These are phyloP conservation scores for Shiraia sp. DNA, from an alignment of 2,329 filamentous ascomycete genomes.

Conservation along the genomic window DNA sequence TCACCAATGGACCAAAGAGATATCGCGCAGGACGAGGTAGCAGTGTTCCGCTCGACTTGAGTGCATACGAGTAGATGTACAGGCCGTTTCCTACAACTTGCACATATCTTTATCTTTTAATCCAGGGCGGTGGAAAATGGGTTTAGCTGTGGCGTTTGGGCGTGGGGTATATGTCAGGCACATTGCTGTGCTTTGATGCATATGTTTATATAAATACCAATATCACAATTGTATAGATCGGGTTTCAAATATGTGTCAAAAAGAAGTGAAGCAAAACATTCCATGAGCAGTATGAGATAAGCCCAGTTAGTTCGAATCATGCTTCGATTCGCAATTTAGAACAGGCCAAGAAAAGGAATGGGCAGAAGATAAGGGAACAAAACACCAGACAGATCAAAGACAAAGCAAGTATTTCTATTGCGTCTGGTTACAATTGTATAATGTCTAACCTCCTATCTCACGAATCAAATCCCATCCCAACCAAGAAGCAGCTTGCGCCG, in stretches of 20 bases:
- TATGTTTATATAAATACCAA: neutral
- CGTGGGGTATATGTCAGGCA: neutral
- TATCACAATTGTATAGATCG: too few relatives aligned
- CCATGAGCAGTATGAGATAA: too few relatives aligned
- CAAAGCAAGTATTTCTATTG: too few relatives aligned
- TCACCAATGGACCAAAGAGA: slow-evolving; percentile 71
- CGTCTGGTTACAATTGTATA: too few relatives aligned
- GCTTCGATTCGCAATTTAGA: too few relatives aligned
- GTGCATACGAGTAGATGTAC: slow-evolving; percentile 52
- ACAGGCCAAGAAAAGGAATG: neutral
- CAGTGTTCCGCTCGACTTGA: slow-evolving; percentile 88
- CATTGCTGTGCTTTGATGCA: neutral
- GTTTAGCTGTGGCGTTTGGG: slow-evolving; percentile 26
- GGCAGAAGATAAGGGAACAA: too few relatives aligned
- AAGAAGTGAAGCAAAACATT: too few relatives aligned
- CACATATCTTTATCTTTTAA: slow-evolving; percentile 12
- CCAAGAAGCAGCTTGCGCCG: too few relatives aligned
- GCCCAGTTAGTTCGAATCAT: too few relatives aligned
- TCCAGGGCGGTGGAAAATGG: slow-evolving; percentile 9
- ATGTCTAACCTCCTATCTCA: too few relatives aligned
- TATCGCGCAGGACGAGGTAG: slow-evolving; percentile 92
- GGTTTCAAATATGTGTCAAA: too few relatives aligned
- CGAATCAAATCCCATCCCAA: too few relatives aligned
- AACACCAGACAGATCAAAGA: neutral
- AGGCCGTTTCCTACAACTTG: neutral